Evolutionary conservation across 1,284 basidiomycete genomes (phyloP), one percentile per base, ranked within the genome.

Genomic region (Sporisorium scitamineum): DNA sequence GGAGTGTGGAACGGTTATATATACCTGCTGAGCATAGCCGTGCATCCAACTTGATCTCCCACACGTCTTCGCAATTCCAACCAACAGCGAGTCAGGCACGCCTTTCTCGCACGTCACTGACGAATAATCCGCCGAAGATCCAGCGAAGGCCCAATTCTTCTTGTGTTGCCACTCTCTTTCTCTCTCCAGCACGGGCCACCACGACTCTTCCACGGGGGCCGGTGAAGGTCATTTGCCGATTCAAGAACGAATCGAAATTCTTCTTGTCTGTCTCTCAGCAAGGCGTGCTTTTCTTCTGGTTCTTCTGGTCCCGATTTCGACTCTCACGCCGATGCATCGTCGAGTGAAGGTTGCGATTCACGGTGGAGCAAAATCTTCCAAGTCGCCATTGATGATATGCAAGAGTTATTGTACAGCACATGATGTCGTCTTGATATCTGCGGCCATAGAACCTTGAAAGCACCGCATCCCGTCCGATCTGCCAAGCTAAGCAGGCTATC

Each of bases 401-500:
- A n/a, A n/a, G n/a, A n/a, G n/a, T n/a, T n/a, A n/a, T n/a, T n/a
- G n/a, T n/a, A n/a, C n/a, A n/a, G n/a, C n/a, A n/a, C n/a, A n/a
- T n/a, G n/a, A n/a, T n/a, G n/a, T n/a, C n/a, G n/a, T n/a, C n/a
- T n/a, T n/a, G 24, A 45, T 68, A 90, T 90, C 90, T 89, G 90
- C 88, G 90, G 90, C 90, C 90, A 91, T 90, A 90, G 90, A 90
- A 90, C 89, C 89, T 87, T 89, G 90, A 91, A 91, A 91, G 89
- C 89, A 91, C 90, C 89, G 89, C 90, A 91, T 91, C 90, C 90
- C 89, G 90, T 91, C 90, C 86, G 90, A 91, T 91, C 90, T 91
- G 90, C 89, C 89, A 89, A 91, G 90, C 90, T 90, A 92, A 92
- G 88, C 89, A 88, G 88, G 89, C 90, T 91, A 89, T 90, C 89